Evolutionary conservation across 306 rosid species (phyloP).

Genomic region (Vicia sativa): DNA sequence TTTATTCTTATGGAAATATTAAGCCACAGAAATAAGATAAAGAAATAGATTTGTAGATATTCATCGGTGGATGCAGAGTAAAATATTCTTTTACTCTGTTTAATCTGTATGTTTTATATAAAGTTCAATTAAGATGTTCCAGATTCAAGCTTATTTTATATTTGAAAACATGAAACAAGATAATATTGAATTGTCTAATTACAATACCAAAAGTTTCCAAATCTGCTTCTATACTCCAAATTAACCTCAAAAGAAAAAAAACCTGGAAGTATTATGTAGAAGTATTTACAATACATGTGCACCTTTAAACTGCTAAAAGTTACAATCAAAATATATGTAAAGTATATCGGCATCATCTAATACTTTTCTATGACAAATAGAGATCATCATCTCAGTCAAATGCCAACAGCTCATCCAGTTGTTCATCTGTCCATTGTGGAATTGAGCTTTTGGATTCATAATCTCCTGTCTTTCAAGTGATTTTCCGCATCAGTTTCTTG

Average conservation of each 20-base stretch:
- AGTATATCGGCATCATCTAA: background rate
- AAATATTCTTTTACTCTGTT: too few relatives aligned
- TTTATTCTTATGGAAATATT: slow-evolving; percentile 9
- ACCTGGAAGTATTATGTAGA: slow-evolving; percentile 6
- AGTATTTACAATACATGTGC: slow-evolving; percentile 18
- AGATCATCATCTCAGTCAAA: slow-evolving; percentile 52
- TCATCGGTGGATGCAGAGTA: background rate
- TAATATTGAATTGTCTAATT: background rate
- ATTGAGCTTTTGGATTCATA: slow-evolving; percentile 41
- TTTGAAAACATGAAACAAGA: background rate
- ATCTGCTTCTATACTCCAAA: background rate
- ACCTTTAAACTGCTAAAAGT: background rate
- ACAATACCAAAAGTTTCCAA: slow-evolving; percentile 3
- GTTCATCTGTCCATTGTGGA: slow-evolving; percentile 87
- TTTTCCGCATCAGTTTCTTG: slow-evolving; percentile 32
- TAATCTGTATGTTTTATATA: too few relatives aligned
- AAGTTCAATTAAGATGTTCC: slow-evolving; percentile 8
- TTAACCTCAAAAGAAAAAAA: background rate
- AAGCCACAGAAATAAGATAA: background rate
- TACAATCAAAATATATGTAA: slow-evolving; percentile 2
- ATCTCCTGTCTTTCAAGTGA: slow-evolving; percentile 33
- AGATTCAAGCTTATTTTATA: slow-evolving; percentile 7
- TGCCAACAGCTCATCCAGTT: slow-evolving; percentile 69
- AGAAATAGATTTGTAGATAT: slow-evolving; percentile 3
- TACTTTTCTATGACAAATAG: background rate